phyloP scores from a whole-genome alignment of 805 yeast species.

The Kodamaea leandrae region DNA sequence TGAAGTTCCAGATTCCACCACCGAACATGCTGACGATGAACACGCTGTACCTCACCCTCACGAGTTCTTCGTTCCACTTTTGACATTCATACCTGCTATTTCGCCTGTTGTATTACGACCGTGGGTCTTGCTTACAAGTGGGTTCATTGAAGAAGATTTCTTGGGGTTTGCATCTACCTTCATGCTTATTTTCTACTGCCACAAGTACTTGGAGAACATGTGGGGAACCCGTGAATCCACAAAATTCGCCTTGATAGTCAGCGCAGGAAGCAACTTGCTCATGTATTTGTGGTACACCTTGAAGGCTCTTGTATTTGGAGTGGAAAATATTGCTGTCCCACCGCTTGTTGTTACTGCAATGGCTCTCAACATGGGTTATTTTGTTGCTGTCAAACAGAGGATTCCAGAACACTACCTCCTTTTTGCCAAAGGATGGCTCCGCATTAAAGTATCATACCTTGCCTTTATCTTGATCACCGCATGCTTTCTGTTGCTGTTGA shows the following conservation, averaged over 20 bases:
- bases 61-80: constrained; percentile 46
- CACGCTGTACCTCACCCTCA: constrained; percentile 39
- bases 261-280: constrained; percentile 34
- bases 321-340: constrained; percentile 26
- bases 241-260: constrained; percentile 42
- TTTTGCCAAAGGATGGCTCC: constrained; percentile 44
- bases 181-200: constrained; percentile 47
- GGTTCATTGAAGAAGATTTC: constrained; percentile 46
- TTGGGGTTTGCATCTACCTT: constrained; percentile 37
- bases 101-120: constrained; percentile 41
- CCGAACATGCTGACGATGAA: constrained; percentile 19
- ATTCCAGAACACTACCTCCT: constrained; percentile 59
- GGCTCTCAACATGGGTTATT: constrained; percentile 54
- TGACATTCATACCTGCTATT: constrained; percentile 48
- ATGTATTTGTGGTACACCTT: constrained; percentile 27
- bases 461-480: constrained; percentile 30
- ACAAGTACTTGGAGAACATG: constrained; percentile 60
- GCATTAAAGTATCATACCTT: constrained; percentile 42
- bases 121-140: constrained; percentile 49
- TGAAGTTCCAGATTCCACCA: constrained; percentile 27
- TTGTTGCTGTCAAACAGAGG: constrained; percentile 65
- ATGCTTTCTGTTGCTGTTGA: constrained; percentile 22
- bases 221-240: constrained; percentile 60
- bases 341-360: constrained; percentile 53
- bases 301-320: constrained; percentile 10